Evolutionary conservation across 2,329 filamentous ascomycete species (phyloP).

Genomic region (Xylariaceae sp.): DNA sequence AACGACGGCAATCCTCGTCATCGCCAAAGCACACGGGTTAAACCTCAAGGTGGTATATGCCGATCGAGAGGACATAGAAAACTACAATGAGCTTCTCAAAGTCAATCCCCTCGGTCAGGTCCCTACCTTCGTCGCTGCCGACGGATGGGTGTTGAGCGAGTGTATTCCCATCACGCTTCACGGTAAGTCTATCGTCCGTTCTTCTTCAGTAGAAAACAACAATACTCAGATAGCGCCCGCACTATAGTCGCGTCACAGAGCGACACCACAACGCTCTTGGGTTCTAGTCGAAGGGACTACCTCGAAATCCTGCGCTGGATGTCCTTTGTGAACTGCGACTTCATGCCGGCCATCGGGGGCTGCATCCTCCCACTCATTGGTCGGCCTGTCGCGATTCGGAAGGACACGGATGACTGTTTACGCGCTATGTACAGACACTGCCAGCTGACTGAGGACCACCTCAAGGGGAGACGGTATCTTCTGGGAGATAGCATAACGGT

Average conservation of each 20-base stretch:
- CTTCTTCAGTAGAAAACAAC: neutral
- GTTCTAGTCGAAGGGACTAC: conserved; percentile 8
- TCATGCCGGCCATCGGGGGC: conserved; percentile 12
- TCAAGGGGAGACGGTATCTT: conserved; percentile 10
- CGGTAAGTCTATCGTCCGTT: conserved; percentile 6
- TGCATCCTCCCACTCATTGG: conserved; percentile 14
- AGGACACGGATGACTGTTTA: conserved; percentile 9
- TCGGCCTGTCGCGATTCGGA: neutral
- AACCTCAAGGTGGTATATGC: conserved; percentile 11
- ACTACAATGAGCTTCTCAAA: conserved; percentile 6
- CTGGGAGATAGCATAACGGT: conserved; percentile 10
- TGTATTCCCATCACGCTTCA: conserved; percentile 17
- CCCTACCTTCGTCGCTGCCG: conserved; percentile 11
- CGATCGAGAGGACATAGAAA: conserved; percentile 1
- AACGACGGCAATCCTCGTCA: conserved; percentile 10
- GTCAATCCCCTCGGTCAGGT: conserved; percentile 15
- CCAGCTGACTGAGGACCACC: conserved; percentile 11
- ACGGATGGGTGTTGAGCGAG: conserved; percentile 17
- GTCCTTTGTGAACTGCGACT: conserved; percentile 17
- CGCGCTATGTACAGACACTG: conserved; percentile 7
- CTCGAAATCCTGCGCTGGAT: conserved; percentile 16
- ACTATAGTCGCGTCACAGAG: conserved; percentile 9
- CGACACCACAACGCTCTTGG: conserved; percentile 12
- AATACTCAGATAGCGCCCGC: neutral
- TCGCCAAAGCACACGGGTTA: conserved; percentile 9